Evolutionary conservation across 306 rosid species (phyloP), one percentile per base, ranked within the genome.

Genomic region (Cicer arietinum): DNA sequence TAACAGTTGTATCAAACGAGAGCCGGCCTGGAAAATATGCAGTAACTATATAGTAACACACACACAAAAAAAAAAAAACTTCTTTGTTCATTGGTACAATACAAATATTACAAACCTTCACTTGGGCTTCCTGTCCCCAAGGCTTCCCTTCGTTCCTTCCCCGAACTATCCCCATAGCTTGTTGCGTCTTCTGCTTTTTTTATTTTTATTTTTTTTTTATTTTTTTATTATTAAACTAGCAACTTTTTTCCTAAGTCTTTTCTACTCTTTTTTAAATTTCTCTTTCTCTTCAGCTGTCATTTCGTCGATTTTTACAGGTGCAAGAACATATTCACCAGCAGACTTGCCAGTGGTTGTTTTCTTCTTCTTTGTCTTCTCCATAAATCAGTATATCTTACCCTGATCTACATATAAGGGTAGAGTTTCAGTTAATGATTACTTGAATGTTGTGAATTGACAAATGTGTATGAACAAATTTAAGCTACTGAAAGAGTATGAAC

Each of bases 41-140:
- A 80, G 69, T 40, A 74, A 84, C 75, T 39, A 66, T 52, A 40
- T 67, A 63, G 17, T 30, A 79, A 80, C 61, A 30, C 13, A 54
- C n/a, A n/a, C n/a, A n/a, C n/a, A n/a, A n/a, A 75, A 6, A 59
- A 40, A 71, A 78, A 39, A 80, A 56, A 39, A 12, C 11, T 54
- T 63, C 67, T 56, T 10, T 13, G 52, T 48, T 75, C 52, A 22
- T 45, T n/a, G 53, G 71, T 69, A 80, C 51, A 59, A 60, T 59
- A 73, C 59, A 72, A 64, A 68, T 50, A 68, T 71, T n/a, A 88
- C 92, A 85, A 58, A 90, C 98, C 98, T 94, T 94, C 57, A 81
- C 96, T 41, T 94, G 98, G 77, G 81, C 93, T 69, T 91, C 98
- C 84, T 81, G 93, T 46, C 90, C 96, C 98, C 97, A 94, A 63